Conservation (phyloP, 805 yeast genomes). For the Ogataea wickerhamii region DNA sequence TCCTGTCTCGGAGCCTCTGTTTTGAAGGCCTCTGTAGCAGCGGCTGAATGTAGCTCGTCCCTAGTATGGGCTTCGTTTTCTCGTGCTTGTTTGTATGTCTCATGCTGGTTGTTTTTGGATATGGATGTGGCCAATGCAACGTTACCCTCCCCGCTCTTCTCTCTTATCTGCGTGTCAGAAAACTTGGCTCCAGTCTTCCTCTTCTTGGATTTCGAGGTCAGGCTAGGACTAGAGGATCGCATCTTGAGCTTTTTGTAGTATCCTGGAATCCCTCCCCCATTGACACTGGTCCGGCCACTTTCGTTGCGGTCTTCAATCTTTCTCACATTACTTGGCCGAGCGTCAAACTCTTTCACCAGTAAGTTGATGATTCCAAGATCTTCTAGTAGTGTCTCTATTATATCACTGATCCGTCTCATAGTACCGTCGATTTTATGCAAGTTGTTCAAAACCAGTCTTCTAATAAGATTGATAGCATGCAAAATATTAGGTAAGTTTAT, state of each 20-base stretch:
- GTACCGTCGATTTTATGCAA: conserved; percentile 38
- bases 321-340: conserved; percentile 29
- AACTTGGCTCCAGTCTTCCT: conserved; percentile 1
- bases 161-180: background rate
- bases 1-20: background rate
- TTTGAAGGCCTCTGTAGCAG: background rate
- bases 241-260: conserved; percentile 26
- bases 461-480: conserved; percentile 32
- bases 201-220: conserved; percentile 4
- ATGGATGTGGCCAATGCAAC: background rate
- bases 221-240: conserved; percentile 3
- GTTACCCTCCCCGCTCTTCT: background rate
- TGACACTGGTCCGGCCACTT: conserved; percentile 32
- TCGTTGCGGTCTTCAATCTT: conserved; percentile 29
- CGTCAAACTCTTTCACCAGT: conserved; percentile 28
- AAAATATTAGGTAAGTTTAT: conserved; percentile 29
- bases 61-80: background rate
- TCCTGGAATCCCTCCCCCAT: conserved; percentile 31
- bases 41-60: background rate
- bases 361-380: conserved; percentile 38
- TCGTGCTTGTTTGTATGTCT: background rate
- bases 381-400: conserved; percentile 38
- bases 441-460: conserved; percentile 32
- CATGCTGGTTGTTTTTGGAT: background rate
- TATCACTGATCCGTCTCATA: conserved; percentile 40